Percentiles rank a stretch among this genome's conserved stretches.
Conservation (phyloP, 495 filamentous ascomycete genomes). For the Neurospora africana region DNA sequence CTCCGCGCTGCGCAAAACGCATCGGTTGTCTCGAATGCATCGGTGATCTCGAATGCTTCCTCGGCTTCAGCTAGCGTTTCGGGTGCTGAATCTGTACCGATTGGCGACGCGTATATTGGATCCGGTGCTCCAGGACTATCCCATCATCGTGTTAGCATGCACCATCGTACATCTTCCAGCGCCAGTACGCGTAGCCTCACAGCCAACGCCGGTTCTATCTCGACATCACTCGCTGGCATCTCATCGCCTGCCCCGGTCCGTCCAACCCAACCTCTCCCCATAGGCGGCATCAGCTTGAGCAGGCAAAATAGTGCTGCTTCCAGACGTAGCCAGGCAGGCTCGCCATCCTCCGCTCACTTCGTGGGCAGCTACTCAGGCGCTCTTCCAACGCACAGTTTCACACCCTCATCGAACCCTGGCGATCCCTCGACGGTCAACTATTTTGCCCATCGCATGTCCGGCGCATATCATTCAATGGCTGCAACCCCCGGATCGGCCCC, state of each 20-base stretch:
- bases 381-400: conserved; percentile 5
- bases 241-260: conserved; percentile 24
- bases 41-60: conserved; percentile 69
- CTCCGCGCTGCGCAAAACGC: conserved; percentile 72
- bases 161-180: conserved; percentile 34
- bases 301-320: conserved; percentile 37
- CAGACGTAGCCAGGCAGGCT: conserved; percentile 29
- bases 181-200: conserved; percentile 47
- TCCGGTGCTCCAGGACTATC: conserved; percentile 29
- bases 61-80: conserved; percentile 47
- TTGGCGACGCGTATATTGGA: conserved; percentile 21
- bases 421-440: conserved; percentile 19
- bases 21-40: conserved; percentile 70
- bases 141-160: conserved; percentile 28
- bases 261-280: conserved; percentile 15
- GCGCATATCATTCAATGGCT: conserved; percentile 3
- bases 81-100: conserved; percentile 23
- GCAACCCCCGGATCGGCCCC: conserved; percentile 8
- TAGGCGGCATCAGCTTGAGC: conserved; percentile 26
- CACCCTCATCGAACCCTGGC: conserved; percentile 9
- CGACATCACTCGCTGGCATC: conserved; percentile 18
- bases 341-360: conserved; percentile 23
- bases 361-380: conserved; percentile 1
- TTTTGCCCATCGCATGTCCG: conserved; percentile 19
- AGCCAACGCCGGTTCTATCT: conserved; percentile 1